Evolutionary conservation across 2,329 filamentous ascomycete species (phyloP), one percentile per base, ranked within the genome.

Genomic region (Fusarium devonianum): DNA sequence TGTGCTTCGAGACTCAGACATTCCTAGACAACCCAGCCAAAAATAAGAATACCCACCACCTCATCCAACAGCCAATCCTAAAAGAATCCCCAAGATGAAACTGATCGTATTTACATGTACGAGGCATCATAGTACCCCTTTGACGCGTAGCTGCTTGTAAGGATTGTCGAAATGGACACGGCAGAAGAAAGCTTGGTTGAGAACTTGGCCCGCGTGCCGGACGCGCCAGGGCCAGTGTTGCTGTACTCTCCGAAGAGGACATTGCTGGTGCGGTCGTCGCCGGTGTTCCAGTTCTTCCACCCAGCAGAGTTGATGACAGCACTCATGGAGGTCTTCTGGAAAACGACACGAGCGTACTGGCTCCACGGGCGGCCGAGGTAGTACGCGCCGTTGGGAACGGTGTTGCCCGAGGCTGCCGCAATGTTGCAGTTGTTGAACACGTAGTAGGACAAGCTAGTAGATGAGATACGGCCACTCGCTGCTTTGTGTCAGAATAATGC

Each of bases 151-250:
- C 26, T 56, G 13, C 40, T 34, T 0, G 58, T 51, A 7, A 72
- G 46, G 0, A 72, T 64, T 8, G 62, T 61, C 1, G 57, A 45
- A 29, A 75, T 71, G 4, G 66, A 53, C 0, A 78, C 69, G 1
- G 75, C 46, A 0, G 65, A 49, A 17, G 52, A 56, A 13, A 78
- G 64, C 53, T 67, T 71, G 37, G 58, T 70, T 7, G 72, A 56
- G 10, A 63, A 63, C 2, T 46, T 42, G n/a, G 61, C 60, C 3
- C 60, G 57, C 45, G 73, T 77, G 26, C 69, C 72, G 8, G 80
- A 83, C 3, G 83, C 73, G 2, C 85, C 85, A 22, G 71, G 65
- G 1, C 85, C 85, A 1, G 75, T 76, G 68, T 88, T 88, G 14
- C 60, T 69, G 62, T 80, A 87, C 73, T 88, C 85, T 8, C 70